Base-by-base conservation (phyloP, 2,329 filamentous ascomycete species). In the Fusarium subglutinans region DNA sequence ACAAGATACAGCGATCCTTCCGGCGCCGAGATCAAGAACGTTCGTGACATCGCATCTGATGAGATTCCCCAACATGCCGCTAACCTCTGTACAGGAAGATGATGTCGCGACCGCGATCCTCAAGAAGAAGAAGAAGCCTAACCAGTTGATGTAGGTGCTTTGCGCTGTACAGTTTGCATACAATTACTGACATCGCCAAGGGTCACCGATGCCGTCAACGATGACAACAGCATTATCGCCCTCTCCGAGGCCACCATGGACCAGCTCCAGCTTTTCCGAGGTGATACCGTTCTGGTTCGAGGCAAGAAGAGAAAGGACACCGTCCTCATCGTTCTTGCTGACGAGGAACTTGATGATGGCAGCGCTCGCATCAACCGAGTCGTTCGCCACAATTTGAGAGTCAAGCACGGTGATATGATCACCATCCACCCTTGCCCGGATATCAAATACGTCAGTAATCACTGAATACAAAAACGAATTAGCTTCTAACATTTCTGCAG, bases 41-140 rank as follows among this genome's bases (percentile, higher is more conserved):
- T 97, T 89, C 82, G 90, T 85, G 76, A 60, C 72, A 75, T 74
- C 74, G 76, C 48, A 73, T 56, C 60, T 37, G 41, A 37, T 41
- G 62, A 44, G 51, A 55, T 58, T 58, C 63, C 62, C 63, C 66
- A 43, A 75, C 68, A 77, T 70, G 76, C 56, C 78, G 79, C 81
- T 84, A 78, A 87, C 81, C 67, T 53, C 69, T 38, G 50, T 74
- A 68, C 80, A 97, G 92, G 92, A 94, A 80, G 94, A 98, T 83
- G 96, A 98, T 82, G 94, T 92, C 72, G 91, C 96, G 60, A 99
- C 96, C 51, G 96, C 96, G 78, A 99, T 99, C 80, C 90, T 99
- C 81, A 98, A 98, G 89, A 98, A 98, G 90, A 99, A 99, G 93
- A 99, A 99, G 95, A 99, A 99, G 94, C 95, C 95, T 80, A 99